Conservation (phyloP, 208 protist genomes). For the Dictyostelium gargantuum region DNA sequence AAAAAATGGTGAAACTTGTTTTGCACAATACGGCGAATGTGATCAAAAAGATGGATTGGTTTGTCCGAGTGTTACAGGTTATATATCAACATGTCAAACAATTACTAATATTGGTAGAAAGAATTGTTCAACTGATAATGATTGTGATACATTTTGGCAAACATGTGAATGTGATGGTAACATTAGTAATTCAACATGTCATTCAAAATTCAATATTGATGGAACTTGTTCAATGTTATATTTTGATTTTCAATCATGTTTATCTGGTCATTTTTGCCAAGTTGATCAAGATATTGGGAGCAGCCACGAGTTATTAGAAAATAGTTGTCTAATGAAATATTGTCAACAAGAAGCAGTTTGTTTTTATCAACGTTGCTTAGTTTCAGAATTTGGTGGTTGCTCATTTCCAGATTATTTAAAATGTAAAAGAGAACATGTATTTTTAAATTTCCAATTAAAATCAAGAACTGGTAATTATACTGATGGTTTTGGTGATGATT, state of each 20-base stretch:
- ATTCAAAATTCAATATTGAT: neutral
- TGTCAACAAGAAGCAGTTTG: neutral
- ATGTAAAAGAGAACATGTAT: neutral
- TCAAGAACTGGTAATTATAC: neutral
- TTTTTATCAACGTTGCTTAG: neutral
- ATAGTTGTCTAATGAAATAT: neutral
- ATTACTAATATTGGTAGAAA: neutral
- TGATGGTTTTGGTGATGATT: too few relatives aligned
- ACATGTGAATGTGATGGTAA: neutral
- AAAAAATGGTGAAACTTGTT: neutral
- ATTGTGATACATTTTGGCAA: neutral
- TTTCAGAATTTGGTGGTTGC: neutral
- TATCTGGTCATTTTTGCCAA: neutral
- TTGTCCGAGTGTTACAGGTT: neutral
- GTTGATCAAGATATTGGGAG: neutral
- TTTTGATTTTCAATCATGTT: neutral
- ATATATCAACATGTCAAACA: neutral
- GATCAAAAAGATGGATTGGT: neutral
- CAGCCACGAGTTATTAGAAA: neutral
- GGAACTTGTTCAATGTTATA: neutral
- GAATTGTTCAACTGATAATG: neutral
- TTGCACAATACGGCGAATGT: conserved; percentile 27
- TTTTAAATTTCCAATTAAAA: neutral
- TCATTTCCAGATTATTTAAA: neutral
- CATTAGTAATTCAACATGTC: neutral